Evolutionary conservation across 1,139 yeast species (phyloP), one percentile per base, ranked within the genome.

Genomic region (Geotrichum histeridarum): DNA sequence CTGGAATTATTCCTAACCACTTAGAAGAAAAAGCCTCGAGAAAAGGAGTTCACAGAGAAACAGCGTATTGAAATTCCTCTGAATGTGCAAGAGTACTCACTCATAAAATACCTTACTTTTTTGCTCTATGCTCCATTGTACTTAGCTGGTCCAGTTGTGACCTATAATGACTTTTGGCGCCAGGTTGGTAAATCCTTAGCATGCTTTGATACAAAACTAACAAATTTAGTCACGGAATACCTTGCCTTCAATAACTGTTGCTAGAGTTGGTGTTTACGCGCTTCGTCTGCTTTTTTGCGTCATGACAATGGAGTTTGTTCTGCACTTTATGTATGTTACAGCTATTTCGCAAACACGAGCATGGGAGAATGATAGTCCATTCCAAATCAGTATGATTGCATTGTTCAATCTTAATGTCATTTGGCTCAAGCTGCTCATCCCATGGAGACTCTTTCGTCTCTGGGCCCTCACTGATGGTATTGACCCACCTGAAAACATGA

Each of bases 401-500:
- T 73, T 89, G 63, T 88, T 93, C 75, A 91, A 89, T 64, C 76
- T 94, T 63, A 90, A 87, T 64, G 81, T 93, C 51, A 88, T 93
- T 54, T 94, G 99, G 98, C 77, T 93, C 60, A 74, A 93, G 70
- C 77, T 94, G 42, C 76, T 94, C 57, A 84, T 94, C 54, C 99
- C 99, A 1, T 94, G 99, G 99, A 78, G 99, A 66, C 73, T 93
- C 53, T 94, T 94, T 73, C 76, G 99, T 60, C 75, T 93, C 63
- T 94, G 99, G 99, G 80, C 94, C 8, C 73, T 94, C 59, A 65
- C 88, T 15, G 99, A 94, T 70, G 89, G 89, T 0, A 88, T 93
- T 54, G 99, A 93, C 66, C 89, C 98, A 0, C 98, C 99, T 1
- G 99, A 94, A 67, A 94, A 94, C 66, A 94, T 94, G 99, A 83